Conservation (phyloP, 306 rosid genomes). For the Castanea sativa region DNA sequence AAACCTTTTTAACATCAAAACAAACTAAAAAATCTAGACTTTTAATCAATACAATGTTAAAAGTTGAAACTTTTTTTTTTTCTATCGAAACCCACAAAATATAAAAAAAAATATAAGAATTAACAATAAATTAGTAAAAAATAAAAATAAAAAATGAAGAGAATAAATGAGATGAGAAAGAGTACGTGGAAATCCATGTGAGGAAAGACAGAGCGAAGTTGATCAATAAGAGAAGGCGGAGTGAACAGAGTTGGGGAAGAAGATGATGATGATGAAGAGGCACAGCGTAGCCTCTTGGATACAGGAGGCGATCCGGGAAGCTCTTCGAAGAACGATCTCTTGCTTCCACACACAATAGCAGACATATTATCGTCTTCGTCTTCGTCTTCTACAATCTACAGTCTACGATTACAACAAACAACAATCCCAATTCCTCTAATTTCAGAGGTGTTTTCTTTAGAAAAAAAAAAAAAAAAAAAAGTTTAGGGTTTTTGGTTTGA, state of each 20-base stretch:
- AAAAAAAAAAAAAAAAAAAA: too few relatives aligned
- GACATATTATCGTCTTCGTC: constrained; percentile 55
- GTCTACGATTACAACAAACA: background rate
- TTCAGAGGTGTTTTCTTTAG: too few relatives aligned
- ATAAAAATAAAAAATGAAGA: background rate
- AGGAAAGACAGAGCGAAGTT: constrained; percentile 68
- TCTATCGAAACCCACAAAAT: too few relatives aligned
- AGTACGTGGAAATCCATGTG: constrained; percentile 65
- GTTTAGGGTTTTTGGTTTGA: too few relatives aligned
- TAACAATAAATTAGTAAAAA: background rate
- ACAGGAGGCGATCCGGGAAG: constrained; percentile 90
- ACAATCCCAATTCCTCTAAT: constrained; percentile 3
- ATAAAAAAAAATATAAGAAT: too few relatives aligned
- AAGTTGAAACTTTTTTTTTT: too few relatives aligned
- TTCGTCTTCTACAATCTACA: background rate
- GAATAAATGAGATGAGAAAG: too few relatives aligned
- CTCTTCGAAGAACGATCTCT: constrained; percentile 96
- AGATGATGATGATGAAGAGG: constrained; percentile 57
- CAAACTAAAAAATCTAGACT: too few relatives aligned
- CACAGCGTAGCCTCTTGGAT: constrained; percentile 83
- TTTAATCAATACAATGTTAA: too few relatives aligned
- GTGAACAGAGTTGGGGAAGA: constrained; percentile 74
- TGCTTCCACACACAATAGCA: constrained; percentile 98
- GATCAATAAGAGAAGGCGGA: constrained; percentile 57
- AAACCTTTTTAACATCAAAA: too few relatives aligned